These are phyloP conservation scores for Oemleria cerasiformis DNA, from an alignment of 306 rosid genomes.

Conservation along the genomic window DNA sequence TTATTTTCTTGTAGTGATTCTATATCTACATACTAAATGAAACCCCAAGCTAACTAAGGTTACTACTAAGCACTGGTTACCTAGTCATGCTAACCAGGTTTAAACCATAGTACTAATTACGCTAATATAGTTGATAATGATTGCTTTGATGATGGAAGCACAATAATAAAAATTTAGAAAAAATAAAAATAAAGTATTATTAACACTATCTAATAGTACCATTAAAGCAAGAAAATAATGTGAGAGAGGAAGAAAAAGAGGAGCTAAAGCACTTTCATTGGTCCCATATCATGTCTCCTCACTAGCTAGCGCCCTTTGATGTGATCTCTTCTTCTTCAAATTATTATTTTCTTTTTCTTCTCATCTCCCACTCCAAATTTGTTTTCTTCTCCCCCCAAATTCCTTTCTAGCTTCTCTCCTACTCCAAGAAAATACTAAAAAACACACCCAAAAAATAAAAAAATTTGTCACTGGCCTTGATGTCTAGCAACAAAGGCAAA, in stretches of 20 bases:
- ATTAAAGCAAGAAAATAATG: constrained; percentile 50
- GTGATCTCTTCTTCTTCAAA: constrained; percentile 27
- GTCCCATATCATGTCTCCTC: constrained; percentile 61
- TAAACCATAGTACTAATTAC: constrained; percentile 25
- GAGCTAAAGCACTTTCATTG: constrained; percentile 44
- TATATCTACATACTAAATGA: constrained; percentile 13
- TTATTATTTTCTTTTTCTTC: constrained; percentile 7
- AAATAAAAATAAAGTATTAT: constrained; percentile 24
- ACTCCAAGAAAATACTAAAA: background rate
- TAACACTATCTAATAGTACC: constrained; percentile 41
- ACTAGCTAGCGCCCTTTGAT: constrained; percentile 30
- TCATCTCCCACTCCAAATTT: constrained; percentile 11
- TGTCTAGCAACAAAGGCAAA: constrained; percentile 47
- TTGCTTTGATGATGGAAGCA: constrained; percentile 37
- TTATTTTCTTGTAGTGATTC: too few species aligned
- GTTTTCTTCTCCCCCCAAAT: constrained; percentile 14
- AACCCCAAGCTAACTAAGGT: constrained; percentile 15
- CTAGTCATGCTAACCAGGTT: background rate
- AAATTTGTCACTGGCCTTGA: constrained; percentile 4
- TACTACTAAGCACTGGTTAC: background rate
- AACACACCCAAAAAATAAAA: background rate
- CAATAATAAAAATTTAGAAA: constrained; percentile 31
- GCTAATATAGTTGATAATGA: constrained; percentile 34
- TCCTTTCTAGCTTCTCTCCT: constrained; percentile 11
- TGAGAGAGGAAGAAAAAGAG: constrained; percentile 37